These are phyloP conservation scores for Zopfochytrium polystomum DNA, from an alignment of 371 early-diverging fungal genomes.

Conservation along the genomic window DNA sequence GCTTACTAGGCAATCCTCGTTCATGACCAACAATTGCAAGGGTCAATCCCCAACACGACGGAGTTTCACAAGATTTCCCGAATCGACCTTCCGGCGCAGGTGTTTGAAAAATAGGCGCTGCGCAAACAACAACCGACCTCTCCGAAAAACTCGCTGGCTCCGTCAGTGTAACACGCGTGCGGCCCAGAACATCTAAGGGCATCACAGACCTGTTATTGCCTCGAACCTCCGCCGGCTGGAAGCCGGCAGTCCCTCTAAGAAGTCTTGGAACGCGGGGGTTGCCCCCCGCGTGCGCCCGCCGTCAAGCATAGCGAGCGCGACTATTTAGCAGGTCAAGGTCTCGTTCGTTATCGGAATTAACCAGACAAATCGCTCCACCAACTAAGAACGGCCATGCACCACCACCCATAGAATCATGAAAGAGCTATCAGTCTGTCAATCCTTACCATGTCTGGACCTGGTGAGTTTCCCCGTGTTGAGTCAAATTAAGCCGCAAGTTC, in stretches of 20 bases:
- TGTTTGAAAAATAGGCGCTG: conserved; percentile 68
- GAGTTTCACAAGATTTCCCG: conserved; percentile 62
- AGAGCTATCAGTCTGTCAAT: conserved; percentile 47
- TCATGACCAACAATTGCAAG: conserved; percentile 49
- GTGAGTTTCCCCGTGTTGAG: conserved; percentile 47
- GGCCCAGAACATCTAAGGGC: too few relatives aligned
- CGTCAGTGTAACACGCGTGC: too few relatives aligned
- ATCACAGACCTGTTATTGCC: too few relatives aligned
- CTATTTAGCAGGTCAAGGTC: conserved; percentile 56
- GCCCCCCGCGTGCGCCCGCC: too few relatives aligned
- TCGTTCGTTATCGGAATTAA: conserved; percentile 71
- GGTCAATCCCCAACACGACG: conserved; percentile 64
- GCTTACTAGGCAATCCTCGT: conserved; percentile 8
- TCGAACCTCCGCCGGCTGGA: conserved; percentile 57
- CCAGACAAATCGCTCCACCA: conserved; percentile 64
- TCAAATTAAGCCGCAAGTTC: too few relatives aligned
- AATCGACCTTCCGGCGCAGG: conserved; percentile 61
- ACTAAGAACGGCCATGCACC: conserved; percentile 57
- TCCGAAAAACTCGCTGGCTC: too few relatives aligned
- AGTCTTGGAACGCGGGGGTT: too few relatives aligned
- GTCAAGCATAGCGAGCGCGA: conserved; percentile 25
- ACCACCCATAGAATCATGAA: conserved; percentile 44
- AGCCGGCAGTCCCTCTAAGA: conserved; percentile 60
- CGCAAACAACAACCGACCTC: conserved; percentile 72
- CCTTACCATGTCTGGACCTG: conserved; percentile 52